These are phyloP conservation scores for Boletus pseudopeckii DNA, from an alignment of 768 basidiomycete species.

Conservation along the genomic window DNA sequence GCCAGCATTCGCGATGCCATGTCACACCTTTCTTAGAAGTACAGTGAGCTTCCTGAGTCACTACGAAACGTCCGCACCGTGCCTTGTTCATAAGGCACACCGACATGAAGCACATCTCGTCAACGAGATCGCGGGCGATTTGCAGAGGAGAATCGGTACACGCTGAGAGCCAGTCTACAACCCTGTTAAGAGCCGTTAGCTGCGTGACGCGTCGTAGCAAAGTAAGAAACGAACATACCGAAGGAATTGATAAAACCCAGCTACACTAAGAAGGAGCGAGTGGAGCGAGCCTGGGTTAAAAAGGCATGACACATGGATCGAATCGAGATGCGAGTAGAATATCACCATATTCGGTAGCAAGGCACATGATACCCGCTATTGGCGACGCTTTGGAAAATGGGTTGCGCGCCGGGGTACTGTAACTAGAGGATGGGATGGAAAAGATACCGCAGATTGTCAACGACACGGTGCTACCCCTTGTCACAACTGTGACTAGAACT, in stretches of 20 bases:
- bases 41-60: not conserved
- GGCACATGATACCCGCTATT: no score
- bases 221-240: no score
- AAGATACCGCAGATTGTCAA: no score
- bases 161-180: constrained; percentile 4
- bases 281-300: no score
- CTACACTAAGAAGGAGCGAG: not conserved
- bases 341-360: no score
- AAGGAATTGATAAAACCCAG: constrained; percentile 1
- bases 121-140: not conserved
- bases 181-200: not conserved
- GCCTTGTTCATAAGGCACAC: constrained; percentile 2
- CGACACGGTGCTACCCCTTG: no score
- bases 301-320: not conserved
- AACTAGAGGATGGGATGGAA: no score
- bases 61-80: not conserved
- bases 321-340: no score
- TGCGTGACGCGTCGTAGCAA: no score
- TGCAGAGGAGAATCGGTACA: not conserved
- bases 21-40: not conserved
- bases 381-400: no score
- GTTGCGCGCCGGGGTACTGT: no score
- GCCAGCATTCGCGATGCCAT: not conserved
- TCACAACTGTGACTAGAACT: no score
- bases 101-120: not conserved